phyloP scores from a whole-genome alignment of 225 moss, liverwort and hornwort species.

The Pleurozium schreberi region DNA sequence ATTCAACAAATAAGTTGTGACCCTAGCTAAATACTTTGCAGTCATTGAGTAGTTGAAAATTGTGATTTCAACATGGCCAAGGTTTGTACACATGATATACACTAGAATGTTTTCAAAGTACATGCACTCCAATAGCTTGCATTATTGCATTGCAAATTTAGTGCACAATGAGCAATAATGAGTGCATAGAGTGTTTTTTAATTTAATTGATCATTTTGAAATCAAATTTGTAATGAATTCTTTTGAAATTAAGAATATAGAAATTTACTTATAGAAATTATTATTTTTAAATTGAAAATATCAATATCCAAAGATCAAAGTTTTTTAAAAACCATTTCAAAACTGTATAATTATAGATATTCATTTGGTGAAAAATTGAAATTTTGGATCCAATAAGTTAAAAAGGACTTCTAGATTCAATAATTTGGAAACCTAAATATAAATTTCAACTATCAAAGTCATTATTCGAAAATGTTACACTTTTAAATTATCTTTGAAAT shows the following conservation, averaged over 20 bases:
- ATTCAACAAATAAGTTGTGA: neutral
- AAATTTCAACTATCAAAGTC: neutral
- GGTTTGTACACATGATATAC: too few relatives aligned
- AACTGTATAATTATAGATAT: neutral
- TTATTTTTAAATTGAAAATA: neutral
- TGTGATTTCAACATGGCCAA: rapidly evolving
- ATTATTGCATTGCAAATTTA: neutral
- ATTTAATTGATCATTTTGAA: neutral
- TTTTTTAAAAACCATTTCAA: neutral
- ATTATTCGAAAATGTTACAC: rapidly evolving
- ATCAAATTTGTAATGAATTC: neutral
- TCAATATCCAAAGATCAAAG: neutral
- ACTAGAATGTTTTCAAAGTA: neutral
- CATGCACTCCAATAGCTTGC: neutral
- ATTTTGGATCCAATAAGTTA: neutral
- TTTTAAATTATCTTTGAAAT: neutral
- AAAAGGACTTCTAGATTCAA: neutral
- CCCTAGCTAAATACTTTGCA: too few relatives aligned
- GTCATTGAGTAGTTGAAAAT: neutral
- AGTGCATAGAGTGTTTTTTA: neutral
- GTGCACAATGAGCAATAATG: neutral
- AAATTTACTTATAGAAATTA: too few relatives aligned
- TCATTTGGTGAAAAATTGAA: neutral
- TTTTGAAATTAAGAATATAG: neutral
- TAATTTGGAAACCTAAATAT: neutral